phyloP scores from a whole-genome alignment of 192 early-diverging fungal genomes.

The Backusella sp. region DNA sequence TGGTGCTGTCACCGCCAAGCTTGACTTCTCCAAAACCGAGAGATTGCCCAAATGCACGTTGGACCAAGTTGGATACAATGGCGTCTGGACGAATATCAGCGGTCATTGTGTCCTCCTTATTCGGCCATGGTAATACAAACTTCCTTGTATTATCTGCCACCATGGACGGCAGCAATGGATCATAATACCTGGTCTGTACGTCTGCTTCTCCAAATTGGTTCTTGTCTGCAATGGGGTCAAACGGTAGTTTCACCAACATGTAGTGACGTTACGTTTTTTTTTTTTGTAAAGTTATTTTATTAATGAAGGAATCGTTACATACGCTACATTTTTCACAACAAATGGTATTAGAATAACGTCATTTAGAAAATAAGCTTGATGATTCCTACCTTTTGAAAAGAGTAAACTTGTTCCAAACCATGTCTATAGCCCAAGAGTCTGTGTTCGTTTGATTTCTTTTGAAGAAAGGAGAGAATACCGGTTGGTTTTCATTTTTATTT shows the following conservation, averaged over 20 bases:
- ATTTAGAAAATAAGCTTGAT: too few species aligned
- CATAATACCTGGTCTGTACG: conserved; percentile 2
- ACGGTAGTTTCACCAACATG: background rate
- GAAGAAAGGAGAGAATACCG: too few species aligned
- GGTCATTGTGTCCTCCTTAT: conserved; percentile 18
- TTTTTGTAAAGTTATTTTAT: too few species aligned
- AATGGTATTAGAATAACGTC: too few species aligned
- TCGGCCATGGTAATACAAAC: conserved; percentile 22
- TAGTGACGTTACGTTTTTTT: too few species aligned
- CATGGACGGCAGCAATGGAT: background rate
- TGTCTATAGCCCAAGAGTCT: too few species aligned
- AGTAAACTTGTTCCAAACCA: too few species aligned
- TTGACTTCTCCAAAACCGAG: conserved; percentile 26
- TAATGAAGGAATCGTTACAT: too few species aligned
- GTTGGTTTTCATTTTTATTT: too few species aligned
- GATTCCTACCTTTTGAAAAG: too few species aligned
- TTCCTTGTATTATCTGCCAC: conserved; percentile 10
- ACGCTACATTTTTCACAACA: too few species aligned
- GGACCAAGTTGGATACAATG: conserved; percentile 24
- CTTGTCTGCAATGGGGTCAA: conserved; percentile 1
- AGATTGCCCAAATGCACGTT: conserved; percentile 19
- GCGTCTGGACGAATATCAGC: conserved; percentile 23
- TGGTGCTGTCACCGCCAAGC: conserved; percentile 18
- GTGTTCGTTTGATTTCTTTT: too few species aligned
- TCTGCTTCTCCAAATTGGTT: background rate